Conservation (phyloP, 1,284 basidiomycete genomes). For the Pseudozyma thailandica region DNA sequence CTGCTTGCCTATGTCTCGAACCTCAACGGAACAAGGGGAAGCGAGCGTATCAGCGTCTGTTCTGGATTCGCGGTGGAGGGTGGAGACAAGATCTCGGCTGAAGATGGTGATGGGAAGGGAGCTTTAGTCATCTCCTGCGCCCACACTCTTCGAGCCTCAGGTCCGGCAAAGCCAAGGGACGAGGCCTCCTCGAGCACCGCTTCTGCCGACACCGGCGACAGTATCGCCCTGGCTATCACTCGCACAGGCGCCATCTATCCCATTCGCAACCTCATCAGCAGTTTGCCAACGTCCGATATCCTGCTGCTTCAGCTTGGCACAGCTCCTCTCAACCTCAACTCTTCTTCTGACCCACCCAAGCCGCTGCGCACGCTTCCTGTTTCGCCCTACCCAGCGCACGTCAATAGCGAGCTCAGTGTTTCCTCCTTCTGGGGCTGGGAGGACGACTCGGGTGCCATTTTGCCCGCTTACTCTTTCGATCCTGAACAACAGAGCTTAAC, state of each 20-base stretch:
- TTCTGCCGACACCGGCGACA: neutral
- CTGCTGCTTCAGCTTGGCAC: slow-evolving; percentile 66
- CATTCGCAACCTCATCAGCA: slow-evolving; percentile 73
- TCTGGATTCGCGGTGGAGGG: slow-evolving; percentile 75
- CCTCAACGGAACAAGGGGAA: slow-evolving; percentile 64
- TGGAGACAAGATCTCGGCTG: slow-evolving; percentile 46
- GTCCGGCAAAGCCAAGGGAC: slow-evolving; percentile 28
- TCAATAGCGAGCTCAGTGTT: slow-evolving; percentile 72
- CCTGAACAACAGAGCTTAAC: slow-evolving; percentile 14
- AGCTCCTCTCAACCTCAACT: slow-evolving; percentile 41
- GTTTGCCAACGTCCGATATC: slow-evolving; percentile 75
- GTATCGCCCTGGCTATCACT: slow-evolving; percentile 67
- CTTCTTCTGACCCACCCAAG: neutral
- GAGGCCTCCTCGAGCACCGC: slow-evolving; percentile 5
- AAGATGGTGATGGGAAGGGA: slow-evolving; percentile 64
- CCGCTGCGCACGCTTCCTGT: slow-evolving; percentile 73
- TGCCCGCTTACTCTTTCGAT: slow-evolving; percentile 48
- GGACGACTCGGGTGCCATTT: slow-evolving; percentile 52
- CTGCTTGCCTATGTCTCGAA: slow-evolving; percentile 74
- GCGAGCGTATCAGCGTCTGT: slow-evolving; percentile 73
- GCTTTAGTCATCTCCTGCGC: slow-evolving; percentile 75
- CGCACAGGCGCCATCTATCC: slow-evolving; percentile 70
- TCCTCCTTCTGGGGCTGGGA: slow-evolving; percentile 73
- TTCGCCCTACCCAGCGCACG: slow-evolving; percentile 76
- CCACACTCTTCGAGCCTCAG: slow-evolving; percentile 73